These are phyloP conservation scores for Anisodus tanguticus DNA, from an alignment of 257 asterid genomes.

Conservation along the genomic window DNA sequence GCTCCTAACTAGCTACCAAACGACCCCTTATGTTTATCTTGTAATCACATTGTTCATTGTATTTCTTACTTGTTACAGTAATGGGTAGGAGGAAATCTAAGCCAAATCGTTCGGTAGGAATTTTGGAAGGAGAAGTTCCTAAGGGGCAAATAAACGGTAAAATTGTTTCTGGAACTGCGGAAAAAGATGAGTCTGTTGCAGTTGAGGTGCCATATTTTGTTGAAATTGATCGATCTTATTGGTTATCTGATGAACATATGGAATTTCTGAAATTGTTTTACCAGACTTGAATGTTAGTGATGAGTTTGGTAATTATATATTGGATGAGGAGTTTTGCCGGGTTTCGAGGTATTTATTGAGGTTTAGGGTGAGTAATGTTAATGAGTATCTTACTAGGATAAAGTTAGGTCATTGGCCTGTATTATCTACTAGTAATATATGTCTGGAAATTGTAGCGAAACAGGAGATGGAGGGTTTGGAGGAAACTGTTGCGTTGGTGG, in stretches of 20 bases:
- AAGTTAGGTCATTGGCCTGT: conserved; percentile 97
- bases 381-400: conserved; percentile 65
- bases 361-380: conserved; percentile 64
- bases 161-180: conserved; percentile 28
- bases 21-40: neutral
- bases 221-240: conserved; percentile 59
- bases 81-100: conserved; percentile 87
- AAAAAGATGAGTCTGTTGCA: conserved; percentile 34
- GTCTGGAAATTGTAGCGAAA: conserved; percentile 62
- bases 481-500: conserved; percentile 55
- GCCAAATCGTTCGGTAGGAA: conserved; percentile 73
- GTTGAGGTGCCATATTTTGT: conserved; percentile 60
- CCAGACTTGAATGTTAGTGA: conserved; percentile 60
- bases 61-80: conserved; percentile 20
- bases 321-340: conserved; percentile 54
- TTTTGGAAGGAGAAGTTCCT: conserved; percentile 39
- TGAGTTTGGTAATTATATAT: conserved; percentile 50
- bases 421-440: conserved; percentile 52
- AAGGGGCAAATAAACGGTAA: conserved; percentile 42
- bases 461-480: conserved; percentile 46
- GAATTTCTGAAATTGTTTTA: conserved; percentile 78
- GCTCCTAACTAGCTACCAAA: too few relatives aligned
- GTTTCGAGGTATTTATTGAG: conserved; percentile 62
- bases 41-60: neutral
- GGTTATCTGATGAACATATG: conserved; percentile 67